Conservation (phyloP, 768 basidiomycete species). For the Krasilnikovozyma curviuscula region DNA sequence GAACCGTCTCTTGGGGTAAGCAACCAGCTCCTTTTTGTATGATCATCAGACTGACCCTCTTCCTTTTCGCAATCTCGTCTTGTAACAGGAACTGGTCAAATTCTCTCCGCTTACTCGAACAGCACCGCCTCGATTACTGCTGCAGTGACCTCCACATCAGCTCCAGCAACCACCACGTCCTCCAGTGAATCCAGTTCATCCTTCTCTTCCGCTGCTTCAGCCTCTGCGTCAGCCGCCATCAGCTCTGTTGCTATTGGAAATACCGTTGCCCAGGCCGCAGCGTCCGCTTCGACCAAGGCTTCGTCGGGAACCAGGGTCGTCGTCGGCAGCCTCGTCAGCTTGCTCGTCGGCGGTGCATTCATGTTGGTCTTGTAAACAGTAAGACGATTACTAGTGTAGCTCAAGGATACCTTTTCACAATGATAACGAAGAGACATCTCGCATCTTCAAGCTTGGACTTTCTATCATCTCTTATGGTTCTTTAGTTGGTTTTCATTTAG, state of each 20-base stretch:
- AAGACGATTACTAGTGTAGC: no score
- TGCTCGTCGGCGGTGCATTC: neutral
- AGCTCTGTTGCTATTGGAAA: neutral
- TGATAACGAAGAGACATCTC: no score
- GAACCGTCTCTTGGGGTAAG: no score
- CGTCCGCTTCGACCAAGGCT: neutral
- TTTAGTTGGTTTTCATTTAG: no score
- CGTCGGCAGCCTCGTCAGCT: neutral
- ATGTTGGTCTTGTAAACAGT: neutral
- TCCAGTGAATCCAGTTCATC: neutral
- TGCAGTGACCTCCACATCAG: neutral
- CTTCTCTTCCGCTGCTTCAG: neutral
- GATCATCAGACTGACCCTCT: neutral
- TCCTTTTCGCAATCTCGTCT: neutral
- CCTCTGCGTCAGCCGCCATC: neutral
- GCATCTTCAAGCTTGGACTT: no score
- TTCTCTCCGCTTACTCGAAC: neutral
- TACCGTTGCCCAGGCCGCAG: neutral
- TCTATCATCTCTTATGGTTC: no score
- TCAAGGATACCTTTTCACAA: no score
- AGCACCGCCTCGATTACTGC: neutral
- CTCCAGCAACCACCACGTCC: neutral
- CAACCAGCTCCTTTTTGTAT: no score
- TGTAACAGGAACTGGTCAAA: neutral
- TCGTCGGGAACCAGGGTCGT: neutral